Evolutionary conservation across 2,329 filamentous ascomycete species (phyloP), one percentile per base, ranked within the genome.

Genomic region (Podosphaera xanthii): DNA sequence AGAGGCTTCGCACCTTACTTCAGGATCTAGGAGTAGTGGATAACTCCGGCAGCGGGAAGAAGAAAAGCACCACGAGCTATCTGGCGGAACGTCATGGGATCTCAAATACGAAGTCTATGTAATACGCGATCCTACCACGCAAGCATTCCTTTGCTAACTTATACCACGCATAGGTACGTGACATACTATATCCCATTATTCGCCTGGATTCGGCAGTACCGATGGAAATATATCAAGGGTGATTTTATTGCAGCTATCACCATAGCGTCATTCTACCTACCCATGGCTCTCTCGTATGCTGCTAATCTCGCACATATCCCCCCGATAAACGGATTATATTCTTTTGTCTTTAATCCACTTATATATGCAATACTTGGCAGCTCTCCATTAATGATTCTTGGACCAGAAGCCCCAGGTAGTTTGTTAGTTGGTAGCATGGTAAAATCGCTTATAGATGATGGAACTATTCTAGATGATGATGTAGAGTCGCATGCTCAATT

Each of bases 211-310:
- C 77, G 76, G 58, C 87, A 95, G 72, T 98, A 98, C 71, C 81
- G 79, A 65, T 83, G 81, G 77, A 79, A 81, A 2, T 95, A 87
- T 71, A 71, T 97, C 55, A 81, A 84, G 65, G 92, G 92, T 55
- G 92, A 98, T 70, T 73, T 97, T 22, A 76, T 94, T 12, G 85
- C 91, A 7, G 90, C 91, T 56, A 70, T 97, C 62, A 97, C 92
- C n/a, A 84, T 98, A 74, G 87, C 91, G n/a, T 95, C 90, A 34
- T 92, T 98, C 73, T 98, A 98, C 70, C 85, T 98, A 44, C 92
- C 92, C 58, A 96, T 98, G 90, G 86, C 89, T 0, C 78, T 98
- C 12, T 97, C 92, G 0, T 84, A 94, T 63, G 89, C 92, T 59
- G 82, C 87, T 48, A 97, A 97, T 68, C 81, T 98, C 49, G 89